Conservation (phyloP, 257 asterid species). For the Verbascum thapsus region DNA sequence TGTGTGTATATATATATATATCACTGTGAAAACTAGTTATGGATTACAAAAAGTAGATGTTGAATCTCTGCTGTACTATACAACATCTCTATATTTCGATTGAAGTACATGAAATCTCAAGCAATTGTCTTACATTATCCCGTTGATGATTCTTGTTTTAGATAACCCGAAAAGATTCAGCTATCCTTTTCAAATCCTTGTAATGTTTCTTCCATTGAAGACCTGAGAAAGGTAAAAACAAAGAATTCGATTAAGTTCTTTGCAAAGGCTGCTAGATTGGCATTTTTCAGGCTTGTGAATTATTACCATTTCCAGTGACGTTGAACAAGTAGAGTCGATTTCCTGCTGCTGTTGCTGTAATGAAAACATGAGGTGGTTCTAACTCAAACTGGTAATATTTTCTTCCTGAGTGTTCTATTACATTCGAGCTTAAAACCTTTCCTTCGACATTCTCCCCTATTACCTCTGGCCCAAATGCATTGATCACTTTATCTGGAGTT, state of each 20-base stretch:
- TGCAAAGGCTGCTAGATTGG: slow-evolving; percentile 7
- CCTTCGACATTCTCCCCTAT: slow-evolving; percentile 95
- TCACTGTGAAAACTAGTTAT: background rate
- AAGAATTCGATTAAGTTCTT: background rate
- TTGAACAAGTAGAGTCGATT: slow-evolving; percentile 88
- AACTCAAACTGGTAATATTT: slow-evolving; percentile 88
- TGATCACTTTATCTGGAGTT: slow-evolving; percentile 85
- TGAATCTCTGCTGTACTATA: slow-evolving; percentile 23
- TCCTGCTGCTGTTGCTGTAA: slow-evolving; percentile 97
- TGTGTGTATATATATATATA: background rate
- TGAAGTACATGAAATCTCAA: slow-evolving; percentile 1
- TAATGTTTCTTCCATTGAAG: slow-evolving; percentile 96
- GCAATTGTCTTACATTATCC: background rate
- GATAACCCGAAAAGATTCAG: slow-evolving; percentile 80
- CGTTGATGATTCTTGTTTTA: slow-evolving; percentile 28
- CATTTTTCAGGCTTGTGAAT: slow-evolving; percentile 16
- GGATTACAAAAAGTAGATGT: slow-evolving; percentile 19
- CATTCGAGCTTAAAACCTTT: slow-evolving; percentile 68
- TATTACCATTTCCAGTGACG: slow-evolving; percentile 77
- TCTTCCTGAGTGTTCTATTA: slow-evolving; percentile 69
- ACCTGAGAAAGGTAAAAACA: slow-evolving; percentile 53
- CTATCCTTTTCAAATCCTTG: slow-evolving; percentile 78
- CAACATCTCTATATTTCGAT: slow-evolving; percentile 3
- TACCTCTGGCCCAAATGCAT: slow-evolving; percentile 95
- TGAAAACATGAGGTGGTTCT: slow-evolving; percentile 88